Conservation (phyloP, 2,329 filamentous ascomycete species). For the Fusarium citri region DNA sequence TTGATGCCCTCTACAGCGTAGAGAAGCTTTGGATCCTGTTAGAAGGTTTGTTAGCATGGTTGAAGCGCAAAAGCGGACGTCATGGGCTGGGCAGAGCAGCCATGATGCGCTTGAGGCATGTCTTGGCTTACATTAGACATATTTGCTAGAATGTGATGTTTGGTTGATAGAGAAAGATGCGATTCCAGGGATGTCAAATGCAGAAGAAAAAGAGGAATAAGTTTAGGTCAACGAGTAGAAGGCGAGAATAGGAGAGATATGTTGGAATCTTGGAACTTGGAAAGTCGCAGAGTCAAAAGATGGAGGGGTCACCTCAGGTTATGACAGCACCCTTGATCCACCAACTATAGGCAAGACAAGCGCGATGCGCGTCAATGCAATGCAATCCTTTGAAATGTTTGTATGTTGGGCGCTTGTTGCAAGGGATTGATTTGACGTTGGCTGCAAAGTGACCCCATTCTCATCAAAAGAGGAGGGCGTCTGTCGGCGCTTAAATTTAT, state of each 20-base stretch:
- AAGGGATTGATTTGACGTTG: constrained; percentile 28
- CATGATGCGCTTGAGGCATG: constrained; percentile 22
- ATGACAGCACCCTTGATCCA: constrained; percentile 27
- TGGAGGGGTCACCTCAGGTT: constrained; percentile 36
- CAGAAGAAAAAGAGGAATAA: not conserved
- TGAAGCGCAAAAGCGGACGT: constrained; percentile 13
- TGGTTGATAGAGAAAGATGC: not conserved
- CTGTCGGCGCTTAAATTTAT: constrained; percentile 45
- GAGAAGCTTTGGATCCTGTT: constrained; percentile 70
- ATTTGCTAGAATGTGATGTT: constrained; percentile 2
- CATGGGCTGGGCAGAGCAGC: constrained; percentile 4
- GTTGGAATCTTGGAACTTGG: constrained; percentile 35
- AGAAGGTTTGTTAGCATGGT: constrained; percentile 23
- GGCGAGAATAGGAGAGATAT: constrained; percentile 16
- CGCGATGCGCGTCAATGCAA: constrained; percentile 39
- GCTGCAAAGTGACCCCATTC: constrained; percentile 8
- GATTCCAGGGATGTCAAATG: not conserved
- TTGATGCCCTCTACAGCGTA: constrained; percentile 85
- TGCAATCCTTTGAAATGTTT: constrained; percentile 1
- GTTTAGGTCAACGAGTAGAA: constrained; percentile 18
- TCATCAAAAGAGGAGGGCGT: constrained; percentile 31
- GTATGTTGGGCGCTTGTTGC: constrained; percentile 22
- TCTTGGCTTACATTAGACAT: constrained; percentile 50
- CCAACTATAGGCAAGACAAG: constrained; percentile 34
- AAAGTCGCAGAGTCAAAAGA: constrained; percentile 27